A percentile compares a stretch with the other conserved stretches of the same genome.
Evolutionary conservation across 2,329 filamentous ascomycete genomes (phyloP).

Genomic region (Fusarium lateritium): DNA sequence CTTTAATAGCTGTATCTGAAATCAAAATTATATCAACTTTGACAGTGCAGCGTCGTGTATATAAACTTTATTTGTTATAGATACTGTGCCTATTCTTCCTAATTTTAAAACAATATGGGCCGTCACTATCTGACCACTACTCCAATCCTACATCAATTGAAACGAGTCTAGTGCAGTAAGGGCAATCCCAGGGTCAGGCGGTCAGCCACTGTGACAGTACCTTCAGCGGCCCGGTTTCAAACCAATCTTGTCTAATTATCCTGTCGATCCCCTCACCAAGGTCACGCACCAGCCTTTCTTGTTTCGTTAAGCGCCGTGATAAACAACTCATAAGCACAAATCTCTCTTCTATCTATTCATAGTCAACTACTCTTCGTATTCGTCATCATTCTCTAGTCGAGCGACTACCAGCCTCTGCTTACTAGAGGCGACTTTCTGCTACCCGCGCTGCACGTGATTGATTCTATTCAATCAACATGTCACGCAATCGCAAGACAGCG

Average conservation of each 20-base stretch:
- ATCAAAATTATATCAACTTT: neutral
- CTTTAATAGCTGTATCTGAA: neutral
- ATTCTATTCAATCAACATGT: neutral
- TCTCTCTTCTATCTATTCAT: neutral
- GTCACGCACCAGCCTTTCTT: neutral
- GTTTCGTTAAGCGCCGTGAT: neutral
- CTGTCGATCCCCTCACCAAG: neutral
- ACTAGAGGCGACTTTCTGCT: neutral
- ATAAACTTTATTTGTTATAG: neutral
- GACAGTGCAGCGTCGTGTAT: neutral
- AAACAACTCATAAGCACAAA: neutral
- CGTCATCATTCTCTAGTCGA: neutral
- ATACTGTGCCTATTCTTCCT: neutral
- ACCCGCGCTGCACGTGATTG: neutral
- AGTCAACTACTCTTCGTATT: neutral
- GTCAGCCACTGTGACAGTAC: neutral
- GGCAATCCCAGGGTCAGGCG: neutral
- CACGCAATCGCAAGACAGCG: neutral
- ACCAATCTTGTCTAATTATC: neutral
- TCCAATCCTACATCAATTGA: neutral
- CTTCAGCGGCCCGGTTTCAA: neutral
- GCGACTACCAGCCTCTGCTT: neutral
- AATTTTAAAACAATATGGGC: neutral
- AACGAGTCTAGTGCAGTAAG: neutral
- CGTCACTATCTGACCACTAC: neutral